These are phyloP conservation scores for Hibiscus syriacus DNA, from an alignment of 345 rosid genomes.

Conservation along the genomic window DNA sequence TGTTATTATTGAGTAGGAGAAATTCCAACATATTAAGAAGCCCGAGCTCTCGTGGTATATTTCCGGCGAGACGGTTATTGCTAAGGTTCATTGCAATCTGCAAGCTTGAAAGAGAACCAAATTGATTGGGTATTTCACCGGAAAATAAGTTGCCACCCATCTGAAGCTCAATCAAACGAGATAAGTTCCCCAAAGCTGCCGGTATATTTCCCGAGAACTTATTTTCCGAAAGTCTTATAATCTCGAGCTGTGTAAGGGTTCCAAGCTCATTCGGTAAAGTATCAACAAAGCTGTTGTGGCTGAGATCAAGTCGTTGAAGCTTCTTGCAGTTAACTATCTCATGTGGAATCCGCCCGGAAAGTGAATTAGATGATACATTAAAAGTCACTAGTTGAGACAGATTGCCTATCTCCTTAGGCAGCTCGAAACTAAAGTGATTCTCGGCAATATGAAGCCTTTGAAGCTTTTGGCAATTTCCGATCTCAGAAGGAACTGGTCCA, in stretches of 20 bases:
- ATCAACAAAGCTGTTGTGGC: conserved; percentile 53
- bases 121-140: conserved; percentile 60
- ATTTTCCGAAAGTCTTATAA: conserved; percentile 79
- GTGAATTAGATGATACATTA: conserved; percentile 69
- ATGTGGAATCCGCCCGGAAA: conserved; percentile 56
- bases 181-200: conserved; percentile 53
- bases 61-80: conserved; percentile 59
- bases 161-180: conserved; percentile 74
- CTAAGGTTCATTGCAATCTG: conserved; percentile 95
- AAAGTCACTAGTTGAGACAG: conserved; percentile 71
- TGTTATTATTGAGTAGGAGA: conserved; percentile 70
- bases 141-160: conserved; percentile 90
- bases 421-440: conserved; percentile 48
- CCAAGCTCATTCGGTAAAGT: conserved; percentile 73
- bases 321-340: conserved; percentile 62
- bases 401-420: conserved; percentile 72
- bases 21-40: conserved; percentile 54
- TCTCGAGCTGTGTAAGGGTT: conserved; percentile 66
- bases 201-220: conserved; percentile 72
- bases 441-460: conserved; percentile 73
- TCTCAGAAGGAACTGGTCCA: conserved; percentile 65
- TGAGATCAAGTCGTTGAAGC: conserved; percentile 92
- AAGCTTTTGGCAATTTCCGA: conserved; percentile 58
- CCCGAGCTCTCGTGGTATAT: conserved; percentile 72
- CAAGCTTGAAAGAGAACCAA: conserved; percentile 74